phyloP scores from a whole-genome alignment of 169 alveolate species.

The Plasmodium knowlesi region DNA sequence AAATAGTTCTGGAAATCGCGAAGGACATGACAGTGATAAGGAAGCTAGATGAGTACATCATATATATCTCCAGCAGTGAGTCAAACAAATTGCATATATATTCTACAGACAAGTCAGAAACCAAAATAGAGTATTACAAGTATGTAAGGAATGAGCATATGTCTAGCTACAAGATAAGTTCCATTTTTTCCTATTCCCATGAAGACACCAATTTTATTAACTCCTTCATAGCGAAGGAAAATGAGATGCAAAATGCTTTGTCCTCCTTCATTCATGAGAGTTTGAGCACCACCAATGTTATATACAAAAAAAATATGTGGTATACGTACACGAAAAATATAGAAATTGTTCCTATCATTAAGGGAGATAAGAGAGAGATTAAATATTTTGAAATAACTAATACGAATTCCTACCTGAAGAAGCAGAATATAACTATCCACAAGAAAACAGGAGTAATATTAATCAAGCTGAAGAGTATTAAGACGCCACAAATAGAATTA shows the following conservation, averaged over 20 bases:
- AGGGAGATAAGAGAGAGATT: slow-evolving; percentile 61
- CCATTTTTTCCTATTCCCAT: slow-evolving; percentile 74
- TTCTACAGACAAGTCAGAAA: slow-evolving; percentile 16
- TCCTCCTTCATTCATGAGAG: slow-evolving; percentile 58
- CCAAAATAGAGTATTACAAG: slow-evolving; percentile 19
- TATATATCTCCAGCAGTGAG: slow-evolving; percentile 27
- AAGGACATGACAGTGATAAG: slow-evolving; percentile 26
- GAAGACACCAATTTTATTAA: slow-evolving; percentile 34
- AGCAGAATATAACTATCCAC: slow-evolving; percentile 17
- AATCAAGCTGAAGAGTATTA: slow-evolving; percentile 14
- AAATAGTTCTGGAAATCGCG: neutral
- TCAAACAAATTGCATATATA: slow-evolving; percentile 35
- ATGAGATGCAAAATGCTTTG: neutral
- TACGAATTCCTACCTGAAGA: slow-evolving; percentile 32
- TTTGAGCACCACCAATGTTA: neutral
- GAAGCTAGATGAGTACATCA: slow-evolving; percentile 17
- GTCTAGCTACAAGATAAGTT: slow-evolving; percentile 82
- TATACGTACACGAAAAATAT: slow-evolving; percentile 18
- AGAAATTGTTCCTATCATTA: slow-evolving; percentile 22
- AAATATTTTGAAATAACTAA: slow-evolving; percentile 4
- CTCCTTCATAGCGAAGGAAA: slow-evolving; percentile 6
- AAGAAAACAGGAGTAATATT: slow-evolving; percentile 54
- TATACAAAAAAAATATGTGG: neutral
- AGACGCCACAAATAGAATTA: neutral
- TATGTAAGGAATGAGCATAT: slow-evolving; percentile 14